phyloP scores from a whole-genome alignment of 306 rosid genomes.

The Nissolia schottii region DNA sequence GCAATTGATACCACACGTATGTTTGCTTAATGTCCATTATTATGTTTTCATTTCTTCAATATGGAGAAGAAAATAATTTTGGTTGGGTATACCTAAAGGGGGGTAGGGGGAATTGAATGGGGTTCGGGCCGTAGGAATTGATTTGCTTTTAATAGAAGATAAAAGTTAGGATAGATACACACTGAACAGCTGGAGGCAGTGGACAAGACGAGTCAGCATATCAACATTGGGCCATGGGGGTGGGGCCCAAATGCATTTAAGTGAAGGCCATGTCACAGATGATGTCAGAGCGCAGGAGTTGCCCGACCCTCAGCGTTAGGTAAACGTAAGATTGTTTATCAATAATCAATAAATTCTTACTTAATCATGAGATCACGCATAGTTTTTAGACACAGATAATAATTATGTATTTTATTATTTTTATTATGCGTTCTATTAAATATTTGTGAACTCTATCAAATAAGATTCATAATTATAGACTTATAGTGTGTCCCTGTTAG shows the following conservation, averaged over 20 bases:
- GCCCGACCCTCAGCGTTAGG: not conserved
- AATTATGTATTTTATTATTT: too few species aligned
- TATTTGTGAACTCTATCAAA: too few species aligned
- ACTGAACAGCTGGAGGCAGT: constrained; percentile 21
- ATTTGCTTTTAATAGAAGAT: not conserved
- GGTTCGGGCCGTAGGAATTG: not conserved
- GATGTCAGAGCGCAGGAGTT: constrained; percentile 32
- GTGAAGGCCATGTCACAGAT: constrained; percentile 42
- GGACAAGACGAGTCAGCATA: constrained; percentile 17
- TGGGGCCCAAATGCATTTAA: constrained; percentile 26
- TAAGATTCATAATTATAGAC: too few species aligned
- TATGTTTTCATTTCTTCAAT: not conserved
- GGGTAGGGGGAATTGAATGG: not conserved
- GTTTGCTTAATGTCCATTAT: not conserved
- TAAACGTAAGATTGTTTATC: not conserved
- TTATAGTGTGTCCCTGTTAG: too few species aligned
- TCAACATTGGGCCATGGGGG: constrained; percentile 1
- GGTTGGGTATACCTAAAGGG: not conserved
- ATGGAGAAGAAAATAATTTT: not conserved
- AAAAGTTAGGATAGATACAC: constrained; percentile 7
- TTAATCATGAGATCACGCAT: too few species aligned
- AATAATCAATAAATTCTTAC: too few species aligned
- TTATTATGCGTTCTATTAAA: too few species aligned
- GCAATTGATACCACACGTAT: not conserved
- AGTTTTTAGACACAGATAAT: too few species aligned